phyloP scores from a whole-genome alignment of 106 monocot genomes.

The Agapanthus africanus region DNA sequence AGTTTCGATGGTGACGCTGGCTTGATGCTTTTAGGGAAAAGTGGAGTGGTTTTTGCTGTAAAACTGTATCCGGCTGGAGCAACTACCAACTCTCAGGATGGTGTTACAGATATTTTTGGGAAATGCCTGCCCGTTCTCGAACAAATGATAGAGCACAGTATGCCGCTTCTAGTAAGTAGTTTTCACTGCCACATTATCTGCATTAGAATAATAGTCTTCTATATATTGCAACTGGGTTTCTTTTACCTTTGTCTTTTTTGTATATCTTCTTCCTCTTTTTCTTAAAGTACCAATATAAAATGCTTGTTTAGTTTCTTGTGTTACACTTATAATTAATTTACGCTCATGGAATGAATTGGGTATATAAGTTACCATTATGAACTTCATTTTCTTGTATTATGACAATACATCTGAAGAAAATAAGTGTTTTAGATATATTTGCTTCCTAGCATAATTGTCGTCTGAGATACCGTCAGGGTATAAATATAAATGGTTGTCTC shows the following conservation, averaged over 20 bases:
- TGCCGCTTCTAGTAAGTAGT: constrained; percentile 83
- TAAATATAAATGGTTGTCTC: too few relatives aligned
- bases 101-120: constrained; percentile 95
- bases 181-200: neutral
- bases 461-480: neutral
- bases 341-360: neutral
- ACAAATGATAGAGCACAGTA: constrained; percentile 74
- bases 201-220: neutral
- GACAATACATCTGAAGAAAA: neutral
- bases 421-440: neutral
- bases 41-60: constrained; percentile 82
- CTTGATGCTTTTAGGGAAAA: constrained; percentile 35
- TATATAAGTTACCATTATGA: neutral
- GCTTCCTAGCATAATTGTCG: neutral
- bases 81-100: constrained; percentile 96
- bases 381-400: neutral
- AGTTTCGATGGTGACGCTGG: too few relatives aligned
- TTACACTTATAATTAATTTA: neutral
- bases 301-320: neutral
- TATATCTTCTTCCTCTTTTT: neutral
- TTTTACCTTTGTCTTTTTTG: neutral
- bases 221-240: neutral
- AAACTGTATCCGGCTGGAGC: constrained; percentile 97
- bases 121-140: constrained; percentile 91
- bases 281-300: neutral